phyloP scores from a whole-genome alignment of 176 grass and related monocot genomes.

The Calamus simplicifolius region DNA sequence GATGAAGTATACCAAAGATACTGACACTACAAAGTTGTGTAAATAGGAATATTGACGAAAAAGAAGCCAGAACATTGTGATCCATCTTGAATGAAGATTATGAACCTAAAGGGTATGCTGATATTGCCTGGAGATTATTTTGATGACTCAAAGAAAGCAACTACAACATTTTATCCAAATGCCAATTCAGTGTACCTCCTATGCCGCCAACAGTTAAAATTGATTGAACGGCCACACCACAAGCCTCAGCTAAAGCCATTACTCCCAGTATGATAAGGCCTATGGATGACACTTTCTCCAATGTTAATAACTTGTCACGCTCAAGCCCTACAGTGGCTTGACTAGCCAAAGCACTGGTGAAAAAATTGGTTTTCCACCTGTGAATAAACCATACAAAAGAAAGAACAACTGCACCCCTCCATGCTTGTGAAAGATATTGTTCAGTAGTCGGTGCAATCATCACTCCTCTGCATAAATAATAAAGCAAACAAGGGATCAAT shows the following conservation, averaged over 20 bases:
- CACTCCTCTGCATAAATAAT: constrained; percentile 32
- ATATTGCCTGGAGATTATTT: too few species aligned
- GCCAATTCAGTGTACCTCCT: constrained; percentile 56
- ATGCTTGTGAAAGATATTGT: constrained; percentile 60
- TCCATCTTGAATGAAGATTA: too few species aligned
- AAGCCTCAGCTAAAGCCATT: constrained; percentile 84
- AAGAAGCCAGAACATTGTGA: too few species aligned
- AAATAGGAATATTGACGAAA: too few species aligned
- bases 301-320: constrained; percentile 51
- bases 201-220: constrained; percentile 97
- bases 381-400: constrained; percentile 97
- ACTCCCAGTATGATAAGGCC: constrained; percentile 73
- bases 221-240: constrained; percentile 80
- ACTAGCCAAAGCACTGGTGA: constrained; percentile 42
- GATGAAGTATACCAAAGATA: too few species aligned
- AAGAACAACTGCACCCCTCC: constrained; percentile 70
- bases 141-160: too few species aligned
- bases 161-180: background rate
- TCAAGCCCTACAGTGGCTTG: constrained; percentile 33
- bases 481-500: too few species aligned
- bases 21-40: too few species aligned
- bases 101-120: too few species aligned
- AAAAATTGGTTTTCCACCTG: constrained; percentile 83
- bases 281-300: constrained; percentile 71
- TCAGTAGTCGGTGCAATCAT: constrained; percentile 59